phyloP scores from a whole-genome alignment of 768 basidiomycete genomes.

The Pisolithus albus region DNA sequence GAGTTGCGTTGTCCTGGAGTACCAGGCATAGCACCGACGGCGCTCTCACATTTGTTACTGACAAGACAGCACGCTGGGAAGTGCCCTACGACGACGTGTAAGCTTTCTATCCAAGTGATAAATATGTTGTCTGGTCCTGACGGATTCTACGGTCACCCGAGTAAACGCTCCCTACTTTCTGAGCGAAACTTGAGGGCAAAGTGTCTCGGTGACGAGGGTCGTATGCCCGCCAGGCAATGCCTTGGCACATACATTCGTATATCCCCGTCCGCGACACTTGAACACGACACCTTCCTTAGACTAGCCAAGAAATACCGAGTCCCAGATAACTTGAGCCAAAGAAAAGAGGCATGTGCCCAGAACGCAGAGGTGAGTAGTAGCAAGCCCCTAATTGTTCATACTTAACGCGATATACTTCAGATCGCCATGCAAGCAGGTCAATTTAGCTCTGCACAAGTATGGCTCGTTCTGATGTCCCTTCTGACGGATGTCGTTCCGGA shows the following conservation, averaged over 20 bases:
- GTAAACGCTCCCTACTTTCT: constrained; percentile 14
- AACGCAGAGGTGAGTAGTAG: constrained; percentile 49
- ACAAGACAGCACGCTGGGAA: constrained; percentile 48
- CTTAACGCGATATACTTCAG: constrained; percentile 25
- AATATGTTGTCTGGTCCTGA: background rate
- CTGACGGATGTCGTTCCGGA: constrained; percentile 44
- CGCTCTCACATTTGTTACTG: constrained; percentile 59
- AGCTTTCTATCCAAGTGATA: constrained; percentile 15
- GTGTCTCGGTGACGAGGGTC: constrained; percentile 50
- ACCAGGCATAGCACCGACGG: constrained; percentile 34
- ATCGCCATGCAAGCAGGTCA: constrained; percentile 55
- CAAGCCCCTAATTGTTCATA: background rate
- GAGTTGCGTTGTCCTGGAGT: constrained; percentile 62
- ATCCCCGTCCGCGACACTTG: constrained; percentile 18
- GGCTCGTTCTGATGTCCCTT: constrained; percentile 58
- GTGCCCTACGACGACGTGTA: constrained; percentile 79
- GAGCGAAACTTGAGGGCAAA: constrained; percentile 40
- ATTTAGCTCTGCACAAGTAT: constrained; percentile 52
- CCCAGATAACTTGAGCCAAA: constrained; percentile 30
- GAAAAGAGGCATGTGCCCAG: constrained; percentile 40
- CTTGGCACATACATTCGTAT: constrained; percentile 42
- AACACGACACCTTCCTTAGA: constrained; percentile 38
- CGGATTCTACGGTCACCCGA: constrained; percentile 29
- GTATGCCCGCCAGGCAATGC: constrained; percentile 46
- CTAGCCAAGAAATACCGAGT: constrained; percentile 63